phyloP scores from a whole-genome alignment of 108 stramenopile genomes.

The Pseudonitzschia multiseries region DNA sequence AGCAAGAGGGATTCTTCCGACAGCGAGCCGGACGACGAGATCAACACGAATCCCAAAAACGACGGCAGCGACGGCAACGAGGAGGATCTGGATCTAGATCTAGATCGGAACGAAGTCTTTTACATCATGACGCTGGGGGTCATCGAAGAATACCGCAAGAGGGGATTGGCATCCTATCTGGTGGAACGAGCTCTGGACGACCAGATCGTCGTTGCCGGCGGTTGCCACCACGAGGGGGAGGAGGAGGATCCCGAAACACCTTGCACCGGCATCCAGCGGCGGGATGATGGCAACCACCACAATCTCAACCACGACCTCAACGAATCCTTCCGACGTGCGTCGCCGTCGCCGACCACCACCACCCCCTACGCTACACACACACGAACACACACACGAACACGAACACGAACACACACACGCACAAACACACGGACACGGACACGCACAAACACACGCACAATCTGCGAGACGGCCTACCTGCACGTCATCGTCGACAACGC shows the following conservation, averaged over 20 bases:
- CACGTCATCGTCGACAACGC: slow-evolving; percentile 78
- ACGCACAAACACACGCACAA: slow-evolving; percentile 42
- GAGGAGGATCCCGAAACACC: background rate
- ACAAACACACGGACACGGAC: background rate
- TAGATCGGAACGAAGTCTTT: slow-evolving; percentile 49
- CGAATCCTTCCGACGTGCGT: background rate
- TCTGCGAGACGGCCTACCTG: slow-evolving; percentile 43
- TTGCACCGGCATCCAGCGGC: background rate
- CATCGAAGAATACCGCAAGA: slow-evolving; percentile 50
- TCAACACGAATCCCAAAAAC: background rate
- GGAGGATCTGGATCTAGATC: background rate
- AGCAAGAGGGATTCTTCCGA: background rate
- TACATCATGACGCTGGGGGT: slow-evolving; percentile 89
- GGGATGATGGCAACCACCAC: background rate
- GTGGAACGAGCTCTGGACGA: slow-evolving; percentile 40
- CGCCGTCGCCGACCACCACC: background rate
- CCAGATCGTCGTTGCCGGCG: background rate
- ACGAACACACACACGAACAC: no score
- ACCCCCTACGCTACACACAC: no score
- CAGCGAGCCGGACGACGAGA: background rate
- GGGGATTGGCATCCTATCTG: slow-evolving; percentile 65
- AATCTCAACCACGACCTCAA: background rate
- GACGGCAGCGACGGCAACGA: background rate
- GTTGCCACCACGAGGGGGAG: background rate
- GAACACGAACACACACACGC: no score